A percentile compares a stretch with the other conserved stretches of the same genome.
phyloP scores from a whole-genome alignment of 306 rosid species.

The Ammopiptanthus mongolicus region DNA sequence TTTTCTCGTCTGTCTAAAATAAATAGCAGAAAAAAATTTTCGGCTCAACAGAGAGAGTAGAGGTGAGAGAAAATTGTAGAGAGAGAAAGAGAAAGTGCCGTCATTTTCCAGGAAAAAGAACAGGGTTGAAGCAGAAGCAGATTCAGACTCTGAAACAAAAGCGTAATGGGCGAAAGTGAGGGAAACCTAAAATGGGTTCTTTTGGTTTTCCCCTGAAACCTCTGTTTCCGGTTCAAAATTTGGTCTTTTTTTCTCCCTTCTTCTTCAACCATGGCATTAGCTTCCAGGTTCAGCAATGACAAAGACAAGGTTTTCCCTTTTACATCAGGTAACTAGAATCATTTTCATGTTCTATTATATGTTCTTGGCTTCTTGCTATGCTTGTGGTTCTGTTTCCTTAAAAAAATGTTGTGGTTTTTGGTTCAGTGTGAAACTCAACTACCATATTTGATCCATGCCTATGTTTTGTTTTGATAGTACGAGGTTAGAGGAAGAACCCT shows the following conservation, averaged over 20 bases:
- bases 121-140: neutral
- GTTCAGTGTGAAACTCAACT: neutral
- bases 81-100: slow-evolving; percentile 16
- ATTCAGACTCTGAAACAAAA: neutral
- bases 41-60: no score
- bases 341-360: neutral
- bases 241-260: neutral
- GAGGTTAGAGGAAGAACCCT: neutral
- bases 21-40: no score
- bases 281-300: neutral
- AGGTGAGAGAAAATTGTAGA: neutral
- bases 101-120: neutral
- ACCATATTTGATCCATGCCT: neutral
- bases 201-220: slow-evolving; percentile 1
- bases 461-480: neutral
- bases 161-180: slow-evolving; percentile 1
- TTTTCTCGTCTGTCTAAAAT: no score
- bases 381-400: neutral
- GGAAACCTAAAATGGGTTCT: neutral
- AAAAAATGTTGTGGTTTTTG: neutral
- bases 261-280: neutral
- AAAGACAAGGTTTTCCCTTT: neutral
- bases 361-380: neutral
- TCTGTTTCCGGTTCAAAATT: neutral
- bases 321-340: slow-evolving; percentile 3